Evolutionary conservation across 768 basidiomycete genomes (phyloP), one percentile per base, ranked within the genome.

Genomic region (Candolleomyces aberdarensis): DNA sequence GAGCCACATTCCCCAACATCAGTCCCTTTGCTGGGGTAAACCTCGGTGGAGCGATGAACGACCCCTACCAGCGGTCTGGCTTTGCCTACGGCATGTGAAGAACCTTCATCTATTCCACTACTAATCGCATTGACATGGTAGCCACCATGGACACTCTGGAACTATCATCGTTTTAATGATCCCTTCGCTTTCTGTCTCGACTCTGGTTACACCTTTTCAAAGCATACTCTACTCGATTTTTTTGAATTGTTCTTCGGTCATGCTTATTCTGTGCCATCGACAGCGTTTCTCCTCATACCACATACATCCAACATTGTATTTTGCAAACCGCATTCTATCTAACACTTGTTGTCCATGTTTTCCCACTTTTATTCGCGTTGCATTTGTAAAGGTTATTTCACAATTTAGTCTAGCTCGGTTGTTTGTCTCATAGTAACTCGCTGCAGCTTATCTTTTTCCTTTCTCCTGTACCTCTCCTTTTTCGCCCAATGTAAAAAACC

Each of bases 31-130:
- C 81, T 68, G 84, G 81, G 68, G 78, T 79, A 43, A 84, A 80
- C 72, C 73, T 86, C 44, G 79, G 80, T 51, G 74, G 71, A 49
- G 77, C 83, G 44, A 76, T 88, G 68, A 84, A 79, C 67, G 91
- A 92, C 74, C 89, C 88, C 39, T 93, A 93, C 78, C 88, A 89
- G 77, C 79, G 85, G 70, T 78, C 85, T 51, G 76, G 78, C 64
- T 93, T 88, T 68, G 87, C 86, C 61, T 93, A 93, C 68, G 86
- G 88, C 70, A 91, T 92, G 89, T 92, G 82, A 86, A 62, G 63
- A 63, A 61, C 66, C 65, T 57, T 63, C 61, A 55, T 62, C 63
- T 56, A 56, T 41, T 41, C 54, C 17, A 29, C 52, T 41, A 64
- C 63, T 64, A 56, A 67, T 60, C 44, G 64, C 58, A 64, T 68